Percentiles rank a stretch among this genome's conserved stretches.
phyloP scores from a whole-genome alignment of 345 rosid genomes.

The Citrus sinensis region DNA sequence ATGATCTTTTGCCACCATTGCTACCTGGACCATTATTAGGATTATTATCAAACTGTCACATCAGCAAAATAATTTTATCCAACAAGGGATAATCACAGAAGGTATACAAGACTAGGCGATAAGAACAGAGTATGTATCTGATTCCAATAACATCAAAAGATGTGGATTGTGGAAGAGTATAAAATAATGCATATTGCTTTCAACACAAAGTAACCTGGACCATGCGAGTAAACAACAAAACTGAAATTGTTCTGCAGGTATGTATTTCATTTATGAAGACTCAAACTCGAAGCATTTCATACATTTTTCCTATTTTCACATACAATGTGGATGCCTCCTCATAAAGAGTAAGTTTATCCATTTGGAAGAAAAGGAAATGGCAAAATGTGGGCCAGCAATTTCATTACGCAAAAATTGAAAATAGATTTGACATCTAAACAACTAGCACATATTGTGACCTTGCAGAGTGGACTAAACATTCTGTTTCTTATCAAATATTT shows the following conservation, averaged over 20 bases:
- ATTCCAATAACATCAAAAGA: not conserved
- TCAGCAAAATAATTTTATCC: not conserved
- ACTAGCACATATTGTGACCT: not conserved
- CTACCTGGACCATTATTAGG: constrained; percentile 48
- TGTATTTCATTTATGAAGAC: not conserved
- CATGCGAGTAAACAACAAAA: not conserved
- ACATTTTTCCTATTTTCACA: not conserved
- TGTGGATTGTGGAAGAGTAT: not conserved
- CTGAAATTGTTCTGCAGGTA: not conserved
- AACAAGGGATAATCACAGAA: constrained; percentile 1
- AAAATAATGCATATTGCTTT: not conserved
- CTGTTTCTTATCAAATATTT: not conserved
- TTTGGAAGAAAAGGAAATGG: not conserved
- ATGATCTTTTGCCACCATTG: constrained; percentile 58
- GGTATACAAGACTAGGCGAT: not conserved
- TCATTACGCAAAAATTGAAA: not conserved
- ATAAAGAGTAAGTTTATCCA: not conserved
- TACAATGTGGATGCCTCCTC: not conserved
- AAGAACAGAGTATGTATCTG: not conserved
- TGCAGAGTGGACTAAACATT: not conserved
- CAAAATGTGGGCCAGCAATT: not conserved
- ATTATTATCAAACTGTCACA: not conserved
- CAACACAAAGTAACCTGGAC: not conserved
- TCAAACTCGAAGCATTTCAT: not conserved
- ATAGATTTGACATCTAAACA: not conserved